Evolutionary conservation across 768 basidiomycete genomes (phyloP).

Genomic region (Stropharia rugosoannulata): DNA sequence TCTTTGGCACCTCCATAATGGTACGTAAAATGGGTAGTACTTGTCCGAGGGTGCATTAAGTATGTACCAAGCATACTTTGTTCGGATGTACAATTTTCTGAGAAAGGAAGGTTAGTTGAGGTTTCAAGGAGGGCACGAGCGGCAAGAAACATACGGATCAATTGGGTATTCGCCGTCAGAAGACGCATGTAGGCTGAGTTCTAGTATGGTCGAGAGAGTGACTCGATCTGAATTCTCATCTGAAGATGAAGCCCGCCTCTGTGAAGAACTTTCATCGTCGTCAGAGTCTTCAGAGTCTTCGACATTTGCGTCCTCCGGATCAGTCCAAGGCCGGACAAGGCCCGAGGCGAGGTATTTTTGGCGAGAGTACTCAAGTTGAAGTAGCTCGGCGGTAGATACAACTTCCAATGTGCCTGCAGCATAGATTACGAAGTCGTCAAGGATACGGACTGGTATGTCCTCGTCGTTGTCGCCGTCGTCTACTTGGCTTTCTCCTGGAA

Average conservation of each 20-base stretch:
- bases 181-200: slow-evolving; percentile 46
- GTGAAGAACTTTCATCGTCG: slow-evolving; percentile 27
- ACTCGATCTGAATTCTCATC: slow-evolving; percentile 23
- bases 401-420: slow-evolving; percentile 33
- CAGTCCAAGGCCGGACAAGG: slow-evolving; percentile 37
- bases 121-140: not conserved
- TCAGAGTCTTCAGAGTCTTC: slow-evolving; percentile 21
- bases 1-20: slow-evolving; percentile 51
- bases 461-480: slow-evolving; percentile 28
- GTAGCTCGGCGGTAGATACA: slow-evolving; percentile 39
- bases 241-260: slow-evolving; percentile 7
- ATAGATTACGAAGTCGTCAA: slow-evolving; percentile 57
- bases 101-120: not conserved
- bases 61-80: slow-evolving; percentile 69
- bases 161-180: slow-evolving; percentile 26
- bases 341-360: slow-evolving; percentile 38
- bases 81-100: slow-evolving; percentile 67
- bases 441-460: slow-evolving; percentile 53
- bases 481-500: slow-evolving; percentile 40
- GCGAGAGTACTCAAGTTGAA: slow-evolving; percentile 26
- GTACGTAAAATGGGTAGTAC: slow-evolving; percentile 45
- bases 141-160: slow-evolving; percentile 41
- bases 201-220: slow-evolving; percentile 41
- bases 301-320: slow-evolving; percentile 12
- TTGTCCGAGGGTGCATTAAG: slow-evolving; percentile 44